Evolutionary conservation across 805 yeast genomes (phyloP), one percentile per base, ranked within the genome.

Genomic region (Yarrowia deformans): DNA sequence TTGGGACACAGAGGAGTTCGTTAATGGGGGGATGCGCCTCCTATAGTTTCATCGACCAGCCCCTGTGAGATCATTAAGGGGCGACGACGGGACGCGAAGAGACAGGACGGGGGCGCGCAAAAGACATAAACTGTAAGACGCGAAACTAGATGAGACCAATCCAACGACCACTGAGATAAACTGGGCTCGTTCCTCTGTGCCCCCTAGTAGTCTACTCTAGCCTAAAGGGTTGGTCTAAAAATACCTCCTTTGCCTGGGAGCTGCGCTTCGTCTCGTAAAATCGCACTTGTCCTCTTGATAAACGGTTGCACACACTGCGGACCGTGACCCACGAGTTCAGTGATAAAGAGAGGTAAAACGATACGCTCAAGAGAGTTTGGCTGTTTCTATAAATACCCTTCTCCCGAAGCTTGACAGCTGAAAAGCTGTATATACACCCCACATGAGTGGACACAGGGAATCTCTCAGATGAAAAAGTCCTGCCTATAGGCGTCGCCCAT

Each of bases 241-340:
- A 52, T 52, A 52, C 8, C 56, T 16, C 54, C 29, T 34, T 9
- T 52, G 29, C 56, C 56, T 52, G 40, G 42, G n/a, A 18, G 56
- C 40, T 52, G 56, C 56, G 56, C 56, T 52, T 52, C 56, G 56
- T 42, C 42, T 52, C 56, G 56, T 52, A 52, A 52, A 52, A 10
- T 52, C 56, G 39, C 18, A 52, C 42, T 54, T 54, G 60, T 45
- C 60, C 39, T 37, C 34, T 39, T 39, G 60, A 37, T 54, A 54
- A 54, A 54, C 58, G 43, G 56, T 34, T 34, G 35, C 18, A 48
- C 52, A 35, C 48, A 23, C 29, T 23, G 29, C 29, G 40, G 7
- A 13, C 16, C 40, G 40, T 1, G 18, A 5, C 43, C n/a, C 43
- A 40, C 18, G 43, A 16, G 43, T n/a, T 40, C 29, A 23, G 29